Conservation (phyloP, 1,139 yeast genomes). For the Yamadazyma friedrichii region DNA sequence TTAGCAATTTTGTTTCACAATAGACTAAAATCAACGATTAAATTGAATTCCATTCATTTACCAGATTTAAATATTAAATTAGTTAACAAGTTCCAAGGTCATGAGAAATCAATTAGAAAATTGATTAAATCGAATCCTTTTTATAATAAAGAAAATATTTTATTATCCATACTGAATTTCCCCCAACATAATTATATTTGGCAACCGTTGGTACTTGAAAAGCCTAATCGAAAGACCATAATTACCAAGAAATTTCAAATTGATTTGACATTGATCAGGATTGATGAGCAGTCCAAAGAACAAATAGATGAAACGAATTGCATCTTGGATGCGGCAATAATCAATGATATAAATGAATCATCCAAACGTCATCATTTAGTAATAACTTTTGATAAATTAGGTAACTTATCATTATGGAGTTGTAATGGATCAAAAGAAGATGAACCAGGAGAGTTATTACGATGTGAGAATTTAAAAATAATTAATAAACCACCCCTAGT, state of each 20-base stretch:
- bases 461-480: slow-evolving; percentile 13
- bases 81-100: slow-evolving; percentile 71
- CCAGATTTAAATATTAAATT: slow-evolving; percentile 19
- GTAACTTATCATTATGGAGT: slow-evolving; percentile 63
- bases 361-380: slow-evolving; percentile 32
- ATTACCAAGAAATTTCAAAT: slow-evolving; percentile 37
- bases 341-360: slow-evolving; percentile 29
- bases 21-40: slow-evolving; percentile 34
- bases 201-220: slow-evolving; percentile 45
- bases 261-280: slow-evolving; percentile 16
- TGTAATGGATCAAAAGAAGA: slow-evolving; percentile 42
- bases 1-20: slow-evolving; percentile 35
- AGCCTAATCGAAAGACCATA: slow-evolving; percentile 21
- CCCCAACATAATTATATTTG: slow-evolving; percentile 63
- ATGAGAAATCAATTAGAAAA: slow-evolving; percentile 71
- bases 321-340: slow-evolving; percentile 32
- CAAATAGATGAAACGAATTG: slow-evolving; percentile 11
- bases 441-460: slow-evolving; percentile 25
- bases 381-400: slow-evolving; percentile 55
- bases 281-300: slow-evolving; percentile 1
- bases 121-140: slow-evolving; percentile 55
- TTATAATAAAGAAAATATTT: slow-evolving; percentile 23
- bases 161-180: slow-evolving; percentile 43
- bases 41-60: slow-evolving; percentile 26
- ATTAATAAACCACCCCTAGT: slow-evolving; percentile 23